Percentiles rank a stretch among this genome's conserved stretches.
Evolutionary conservation across 768 basidiomycete genomes (phyloP).

Genomic region (Mycena galericulata): DNA sequence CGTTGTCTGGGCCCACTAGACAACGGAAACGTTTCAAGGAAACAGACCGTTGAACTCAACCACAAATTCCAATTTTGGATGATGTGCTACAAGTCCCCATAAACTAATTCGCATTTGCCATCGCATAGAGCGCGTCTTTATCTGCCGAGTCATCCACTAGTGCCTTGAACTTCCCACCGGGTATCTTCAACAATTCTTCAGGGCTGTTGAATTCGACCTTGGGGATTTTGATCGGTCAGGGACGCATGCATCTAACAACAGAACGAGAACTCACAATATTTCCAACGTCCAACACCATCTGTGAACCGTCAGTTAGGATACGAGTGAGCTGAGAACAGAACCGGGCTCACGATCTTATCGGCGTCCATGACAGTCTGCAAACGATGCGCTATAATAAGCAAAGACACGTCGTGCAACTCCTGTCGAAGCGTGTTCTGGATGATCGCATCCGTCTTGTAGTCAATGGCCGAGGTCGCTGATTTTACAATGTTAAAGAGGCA

Average conservation of each 20-base stretch:
- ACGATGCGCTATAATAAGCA: conserved; percentile 40
- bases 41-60: no score
- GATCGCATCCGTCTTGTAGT: conserved; percentile 50
- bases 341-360: conserved; percentile 42
- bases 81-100: no score
- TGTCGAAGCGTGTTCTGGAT: conserved; percentile 56
- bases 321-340: conserved; percentile 25
- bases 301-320: conserved; percentile 8
- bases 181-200: conserved; percentile 1
- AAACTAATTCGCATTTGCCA: background rate
- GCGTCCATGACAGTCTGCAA: conserved; percentile 45
- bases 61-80: no score
- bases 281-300: conserved; percentile 58
- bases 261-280: conserved; percentile 42
- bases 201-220: conserved; percentile 8
- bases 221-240: no score
- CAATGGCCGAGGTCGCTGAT: background rate
- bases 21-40: no score
- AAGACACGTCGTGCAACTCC: conserved; percentile 50
- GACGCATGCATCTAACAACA: no score
- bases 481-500: no score
- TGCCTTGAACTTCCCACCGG: background rate
- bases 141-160: conserved; percentile 15
- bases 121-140: conserved; percentile 4
- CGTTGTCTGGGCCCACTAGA: no score